Evolutionary conservation across 192 early-diverging fungal genomes (phyloP).

Genomic region (Tieghemiomyces parasiticus): DNA sequence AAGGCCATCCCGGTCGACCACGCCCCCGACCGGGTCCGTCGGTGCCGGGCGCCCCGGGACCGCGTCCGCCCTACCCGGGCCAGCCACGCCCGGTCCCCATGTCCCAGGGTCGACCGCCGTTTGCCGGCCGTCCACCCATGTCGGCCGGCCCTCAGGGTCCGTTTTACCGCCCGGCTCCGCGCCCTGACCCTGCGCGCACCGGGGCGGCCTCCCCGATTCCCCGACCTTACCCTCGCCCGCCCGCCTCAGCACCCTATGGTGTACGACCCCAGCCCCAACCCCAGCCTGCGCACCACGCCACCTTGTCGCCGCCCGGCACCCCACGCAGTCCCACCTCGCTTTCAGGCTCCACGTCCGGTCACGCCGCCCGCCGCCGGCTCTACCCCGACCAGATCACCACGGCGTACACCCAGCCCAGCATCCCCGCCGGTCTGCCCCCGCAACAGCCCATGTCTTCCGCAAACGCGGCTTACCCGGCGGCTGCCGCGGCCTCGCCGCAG

Average conservation of each 20-base stretch:
- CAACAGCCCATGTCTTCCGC: too few species aligned
- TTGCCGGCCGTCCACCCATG: neutral
- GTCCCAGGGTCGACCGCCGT: neutral
- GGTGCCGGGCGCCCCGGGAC: too few species aligned
- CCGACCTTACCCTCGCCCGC: neutral
- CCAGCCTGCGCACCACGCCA: neutral
- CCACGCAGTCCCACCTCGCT: constrained; percentile 8
- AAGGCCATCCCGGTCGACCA: too few species aligned
- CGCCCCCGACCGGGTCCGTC: too few species aligned
- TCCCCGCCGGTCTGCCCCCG: constrained; percentile 14
- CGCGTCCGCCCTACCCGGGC: too few species aligned
- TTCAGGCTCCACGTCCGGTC: constrained; percentile 1
- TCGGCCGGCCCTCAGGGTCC: neutral
- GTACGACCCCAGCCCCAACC: neutral
- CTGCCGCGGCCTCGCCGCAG: constrained; percentile 12
- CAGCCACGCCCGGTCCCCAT: too few species aligned
- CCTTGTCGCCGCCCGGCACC: constrained; percentile 6
- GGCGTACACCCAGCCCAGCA: constrained; percentile 14
- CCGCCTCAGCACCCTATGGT: too few species aligned
- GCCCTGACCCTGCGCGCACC: neutral
- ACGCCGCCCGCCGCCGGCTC: constrained; percentile 16
- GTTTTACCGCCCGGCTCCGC: neutral
- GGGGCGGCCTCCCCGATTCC: neutral
- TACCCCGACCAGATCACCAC: constrained; percentile 22
- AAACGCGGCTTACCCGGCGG: constrained; percentile 8